Percentiles rank a stretch among this genome's conserved stretches.
These are phyloP conservation scores for Porcisia deanei DNA, from an alignment of 208 protist species.

Conservation along the genomic window DNA sequence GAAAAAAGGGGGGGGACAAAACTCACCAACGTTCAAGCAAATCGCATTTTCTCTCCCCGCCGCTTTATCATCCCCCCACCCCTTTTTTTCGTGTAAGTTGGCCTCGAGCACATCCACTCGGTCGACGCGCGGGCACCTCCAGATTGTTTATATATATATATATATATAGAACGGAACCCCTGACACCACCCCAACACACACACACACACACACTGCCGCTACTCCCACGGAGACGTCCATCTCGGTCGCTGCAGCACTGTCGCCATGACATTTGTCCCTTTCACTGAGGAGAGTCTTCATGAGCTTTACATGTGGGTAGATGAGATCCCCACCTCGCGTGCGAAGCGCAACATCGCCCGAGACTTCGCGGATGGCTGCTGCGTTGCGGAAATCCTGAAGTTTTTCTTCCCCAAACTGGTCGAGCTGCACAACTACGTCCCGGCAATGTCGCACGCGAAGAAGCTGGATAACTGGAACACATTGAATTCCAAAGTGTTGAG, in stretches of 20 bases:
- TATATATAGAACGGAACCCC: too few species aligned
- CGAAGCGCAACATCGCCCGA: conserved; percentile 97
- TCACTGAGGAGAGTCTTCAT: conserved; percentile 95
- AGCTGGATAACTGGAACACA: conserved; percentile 97
- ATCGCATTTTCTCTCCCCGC: background rate
- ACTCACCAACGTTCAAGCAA: background rate
- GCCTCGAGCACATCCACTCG: too few species aligned
- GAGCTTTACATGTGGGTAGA: conserved; percentile 98
- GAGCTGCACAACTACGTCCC: conserved; percentile 98
- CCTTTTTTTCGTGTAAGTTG: background rate
- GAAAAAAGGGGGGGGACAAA: background rate
- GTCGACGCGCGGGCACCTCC: too few species aligned
- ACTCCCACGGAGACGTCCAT: background rate
- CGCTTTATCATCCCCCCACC: too few species aligned
- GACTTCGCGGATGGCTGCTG: conserved; percentile 98
- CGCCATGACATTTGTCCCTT: conserved; percentile 56
- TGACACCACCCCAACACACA: background rate
- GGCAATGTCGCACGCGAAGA: conserved; percentile 87
- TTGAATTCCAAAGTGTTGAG: conserved; percentile 95
- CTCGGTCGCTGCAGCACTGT: background rate
- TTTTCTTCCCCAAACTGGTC: conserved; percentile 97
- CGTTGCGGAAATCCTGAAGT: conserved; percentile 95
- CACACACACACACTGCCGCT: background rate
- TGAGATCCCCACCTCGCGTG: conserved; percentile 95
- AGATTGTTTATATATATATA: too few species aligned